Conservation (phyloP, 345 rosid species). For the Ricinus communis region DNA sequence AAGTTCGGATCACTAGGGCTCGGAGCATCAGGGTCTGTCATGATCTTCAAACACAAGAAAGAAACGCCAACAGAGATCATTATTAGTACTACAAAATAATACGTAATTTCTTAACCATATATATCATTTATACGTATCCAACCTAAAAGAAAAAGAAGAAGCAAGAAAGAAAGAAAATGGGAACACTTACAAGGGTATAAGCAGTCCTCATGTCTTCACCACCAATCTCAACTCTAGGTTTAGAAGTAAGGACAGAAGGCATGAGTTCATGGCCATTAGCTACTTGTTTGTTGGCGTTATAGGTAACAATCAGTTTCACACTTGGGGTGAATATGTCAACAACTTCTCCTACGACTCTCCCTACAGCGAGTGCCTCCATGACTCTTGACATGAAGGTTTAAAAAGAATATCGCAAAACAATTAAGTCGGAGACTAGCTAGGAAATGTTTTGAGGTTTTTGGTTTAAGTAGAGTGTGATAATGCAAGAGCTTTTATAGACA, state of each 20-base stretch:
- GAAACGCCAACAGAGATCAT: background rate
- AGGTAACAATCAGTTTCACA: slow-evolving; percentile 60
- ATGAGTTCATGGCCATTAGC: slow-evolving; percentile 69
- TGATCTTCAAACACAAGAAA: slow-evolving; percentile 42
- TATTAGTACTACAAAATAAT: background rate
- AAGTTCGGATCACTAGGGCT: slow-evolving; percentile 84
- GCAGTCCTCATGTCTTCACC: slow-evolving; percentile 76
- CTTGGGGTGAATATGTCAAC: slow-evolving; percentile 61
- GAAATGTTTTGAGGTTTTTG: background rate
- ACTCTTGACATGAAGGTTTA: slow-evolving; percentile 40
- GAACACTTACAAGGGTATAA: slow-evolving; percentile 57
- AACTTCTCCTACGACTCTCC: slow-evolving; percentile 79
- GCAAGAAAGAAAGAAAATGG: too few relatives aligned
- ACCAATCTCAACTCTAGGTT: slow-evolving; percentile 71
- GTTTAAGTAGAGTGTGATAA: background rate
- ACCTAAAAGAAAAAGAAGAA: background rate
- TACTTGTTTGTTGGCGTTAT: slow-evolving; percentile 59
- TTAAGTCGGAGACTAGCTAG: too few relatives aligned
- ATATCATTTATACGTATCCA: too few relatives aligned
- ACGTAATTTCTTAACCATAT: background rate
- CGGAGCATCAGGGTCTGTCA: slow-evolving; percentile 97
- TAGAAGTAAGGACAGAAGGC: slow-evolving; percentile 50
- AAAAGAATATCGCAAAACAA: background rate
- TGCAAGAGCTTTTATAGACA: background rate
- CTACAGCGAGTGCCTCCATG: slow-evolving; percentile 55